A percentile compares a stretch with the other conserved stretches of the same genome.
Conservation (phyloP, 495 filamentous ascomycete genomes). For the Trichocladium uniseriatum region DNA sequence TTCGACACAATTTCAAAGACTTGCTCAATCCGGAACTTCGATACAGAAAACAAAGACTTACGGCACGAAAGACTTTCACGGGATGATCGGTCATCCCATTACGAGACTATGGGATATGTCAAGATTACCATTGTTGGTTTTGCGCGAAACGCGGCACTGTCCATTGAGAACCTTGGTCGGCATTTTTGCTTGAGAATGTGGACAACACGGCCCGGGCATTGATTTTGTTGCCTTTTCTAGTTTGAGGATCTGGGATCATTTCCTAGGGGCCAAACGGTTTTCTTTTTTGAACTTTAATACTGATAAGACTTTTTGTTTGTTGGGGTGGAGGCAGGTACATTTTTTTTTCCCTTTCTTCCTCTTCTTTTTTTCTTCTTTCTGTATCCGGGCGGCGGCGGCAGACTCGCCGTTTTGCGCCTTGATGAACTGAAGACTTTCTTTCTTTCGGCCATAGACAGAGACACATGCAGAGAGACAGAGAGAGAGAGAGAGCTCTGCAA, state of each 20-base stretch:
- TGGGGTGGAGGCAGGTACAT: slow-evolving; percentile 2
- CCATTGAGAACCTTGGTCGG: slow-evolving; percentile 23
- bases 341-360: slow-evolving; percentile 8
- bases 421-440: background rate
- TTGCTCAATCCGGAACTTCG: slow-evolving; percentile 14
- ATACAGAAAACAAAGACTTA: slow-evolving; percentile 11
- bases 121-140: slow-evolving; percentile 10
- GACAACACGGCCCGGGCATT: background rate
- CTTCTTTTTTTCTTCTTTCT: background rate
- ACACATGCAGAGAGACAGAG: background rate
- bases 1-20: slow-evolving; percentile 3
- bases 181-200: slow-evolving; percentile 1
- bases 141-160: slow-evolving; percentile 2
- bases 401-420: background rate
- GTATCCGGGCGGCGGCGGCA: background rate
- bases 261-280: background rate
- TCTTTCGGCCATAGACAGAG: slow-evolving; percentile 6
- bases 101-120: slow-evolving; percentile 26
- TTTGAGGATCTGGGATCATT: background rate
- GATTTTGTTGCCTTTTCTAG: slow-evolving; percentile 2
- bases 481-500: background rate
- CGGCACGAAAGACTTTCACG: slow-evolving; percentile 15
- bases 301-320: background rate
- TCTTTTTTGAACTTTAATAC: slow-evolving; percentile 7
- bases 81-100: slow-evolving; percentile 16